Conservation (phyloP, 768 basidiomycete species). For the Pleurotus tuoliensis region DNA sequence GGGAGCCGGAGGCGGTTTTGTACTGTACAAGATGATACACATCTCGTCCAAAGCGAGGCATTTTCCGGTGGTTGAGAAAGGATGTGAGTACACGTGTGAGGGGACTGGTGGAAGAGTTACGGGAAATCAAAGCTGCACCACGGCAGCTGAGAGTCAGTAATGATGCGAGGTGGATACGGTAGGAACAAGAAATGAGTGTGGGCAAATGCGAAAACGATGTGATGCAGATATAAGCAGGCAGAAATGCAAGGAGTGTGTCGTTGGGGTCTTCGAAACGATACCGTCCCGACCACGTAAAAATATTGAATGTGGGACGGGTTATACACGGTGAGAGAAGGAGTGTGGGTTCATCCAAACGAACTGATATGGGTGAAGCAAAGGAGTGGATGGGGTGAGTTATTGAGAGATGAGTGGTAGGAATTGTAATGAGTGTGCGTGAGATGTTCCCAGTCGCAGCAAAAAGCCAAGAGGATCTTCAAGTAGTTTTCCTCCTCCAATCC, state of each 20-base stretch:
- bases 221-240: constrained; percentile 7
- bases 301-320: not conserved
- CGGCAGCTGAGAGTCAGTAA: not conserved
- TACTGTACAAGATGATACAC: constrained; percentile 21
- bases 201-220: not conserved
- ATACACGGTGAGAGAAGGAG: not conserved
- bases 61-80: constrained; percentile 14
- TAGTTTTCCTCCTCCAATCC: not conserved
- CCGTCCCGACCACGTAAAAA: constrained; percentile 3
- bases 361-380: constrained; percentile 8
- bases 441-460: not conserved
- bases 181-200: not conserved
- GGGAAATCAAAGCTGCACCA: too few species aligned
- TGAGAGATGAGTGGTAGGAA: constrained; percentile 1
- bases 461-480: not conserved
- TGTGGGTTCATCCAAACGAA: not conserved
- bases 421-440: constrained; percentile 2
- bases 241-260: constrained; percentile 8
- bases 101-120: not conserved
- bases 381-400: constrained; percentile 1
- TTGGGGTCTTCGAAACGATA: not conserved
- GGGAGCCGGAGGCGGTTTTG: not conserved
- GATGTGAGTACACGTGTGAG: not conserved
- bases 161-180: not conserved
- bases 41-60: constrained; percentile 36